phyloP scores from a whole-genome alignment of 352 stramenopile species.

The Thraustotheca clavata region DNA sequence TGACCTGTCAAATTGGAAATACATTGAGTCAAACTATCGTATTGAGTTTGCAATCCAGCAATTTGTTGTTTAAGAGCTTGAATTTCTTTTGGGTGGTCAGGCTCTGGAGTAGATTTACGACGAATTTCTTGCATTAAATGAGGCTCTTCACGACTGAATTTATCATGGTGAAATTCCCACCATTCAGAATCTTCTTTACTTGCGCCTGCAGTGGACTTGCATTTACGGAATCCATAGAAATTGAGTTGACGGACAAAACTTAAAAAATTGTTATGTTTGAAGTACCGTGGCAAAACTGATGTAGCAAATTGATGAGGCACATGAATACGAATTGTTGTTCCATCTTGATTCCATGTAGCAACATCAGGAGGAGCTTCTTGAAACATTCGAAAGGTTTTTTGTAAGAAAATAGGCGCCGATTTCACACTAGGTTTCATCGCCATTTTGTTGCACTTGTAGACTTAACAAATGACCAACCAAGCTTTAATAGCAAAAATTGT shows the following conservation, averaged over 20 bases:
- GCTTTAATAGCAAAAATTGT: too few species aligned
- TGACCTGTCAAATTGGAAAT: neutral
- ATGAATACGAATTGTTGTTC: constrained; percentile 23
- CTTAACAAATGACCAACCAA: too few species aligned
- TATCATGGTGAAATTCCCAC: constrained; percentile 86
- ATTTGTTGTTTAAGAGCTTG: neutral
- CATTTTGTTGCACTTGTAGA: too few species aligned
- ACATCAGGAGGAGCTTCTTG: constrained; percentile 9
- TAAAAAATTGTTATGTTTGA: constrained; percentile 25
- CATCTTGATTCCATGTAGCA: constrained; percentile 26
- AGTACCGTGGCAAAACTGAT: constrained; percentile 24
- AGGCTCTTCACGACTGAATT: constrained; percentile 74
- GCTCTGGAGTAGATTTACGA: constrained; percentile 31
- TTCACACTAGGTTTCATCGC: neutral
- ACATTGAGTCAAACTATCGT: neutral
- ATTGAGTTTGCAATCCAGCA: neutral
- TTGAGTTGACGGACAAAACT: constrained; percentile 29
- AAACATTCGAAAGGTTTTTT: constrained; percentile 15
- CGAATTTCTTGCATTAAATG: constrained; percentile 81
- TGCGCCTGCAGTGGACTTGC: too few species aligned
- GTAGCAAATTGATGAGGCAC: constrained; percentile 15
- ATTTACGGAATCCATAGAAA: constrained; percentile 30
- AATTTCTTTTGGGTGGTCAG: neutral
- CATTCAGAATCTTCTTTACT: constrained; percentile 16
- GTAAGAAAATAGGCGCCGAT: constrained; percentile 11